Conservation (phyloP, 768 basidiomycete genomes). For the Russula sp. region DNA sequence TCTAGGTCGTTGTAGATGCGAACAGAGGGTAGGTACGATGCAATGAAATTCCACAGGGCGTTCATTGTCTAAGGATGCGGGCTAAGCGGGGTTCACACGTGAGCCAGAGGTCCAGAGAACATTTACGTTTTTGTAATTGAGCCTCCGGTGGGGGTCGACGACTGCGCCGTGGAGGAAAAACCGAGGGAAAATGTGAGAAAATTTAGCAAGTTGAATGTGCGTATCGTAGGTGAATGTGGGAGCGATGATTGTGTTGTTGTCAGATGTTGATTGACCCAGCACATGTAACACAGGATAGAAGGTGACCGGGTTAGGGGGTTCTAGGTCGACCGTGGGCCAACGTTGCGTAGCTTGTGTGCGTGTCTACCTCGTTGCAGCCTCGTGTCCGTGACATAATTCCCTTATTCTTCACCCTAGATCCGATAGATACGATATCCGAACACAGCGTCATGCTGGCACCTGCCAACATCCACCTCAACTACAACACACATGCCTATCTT, state of each 20-base stretch:
- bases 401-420: not conserved
- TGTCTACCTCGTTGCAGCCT: constrained; percentile 17
- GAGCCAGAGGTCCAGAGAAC: constrained; percentile 11
- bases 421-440: not conserved
- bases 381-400: not conserved
- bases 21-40: constrained; percentile 19
- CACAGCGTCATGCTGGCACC: constrained; percentile 6
- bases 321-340: not conserved
- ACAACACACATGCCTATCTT: constrained; percentile 21
- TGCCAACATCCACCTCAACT: constrained; percentile 2
- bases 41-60: constrained; percentile 22
- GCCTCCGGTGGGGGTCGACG: not conserved
- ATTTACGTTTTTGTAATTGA: constrained; percentile 12
- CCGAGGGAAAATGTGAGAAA: not conserved
- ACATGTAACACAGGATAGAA: not conserved
- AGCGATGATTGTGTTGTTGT: constrained; percentile 4
- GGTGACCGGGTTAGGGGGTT: not conserved
- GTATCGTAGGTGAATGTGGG: constrained; percentile 14
- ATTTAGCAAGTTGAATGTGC: not conserved
- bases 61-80: constrained; percentile 23
- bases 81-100: constrained; percentile 18
- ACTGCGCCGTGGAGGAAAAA: not conserved
- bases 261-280: constrained; percentile 5
- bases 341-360: not conserved
- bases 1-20: constrained; percentile 20